Evolutionary conservation across 2,329 filamentous ascomycete species (phyloP), one percentile per base, ranked within the genome.

Genomic region (Tympanopsis confertula): DNA sequence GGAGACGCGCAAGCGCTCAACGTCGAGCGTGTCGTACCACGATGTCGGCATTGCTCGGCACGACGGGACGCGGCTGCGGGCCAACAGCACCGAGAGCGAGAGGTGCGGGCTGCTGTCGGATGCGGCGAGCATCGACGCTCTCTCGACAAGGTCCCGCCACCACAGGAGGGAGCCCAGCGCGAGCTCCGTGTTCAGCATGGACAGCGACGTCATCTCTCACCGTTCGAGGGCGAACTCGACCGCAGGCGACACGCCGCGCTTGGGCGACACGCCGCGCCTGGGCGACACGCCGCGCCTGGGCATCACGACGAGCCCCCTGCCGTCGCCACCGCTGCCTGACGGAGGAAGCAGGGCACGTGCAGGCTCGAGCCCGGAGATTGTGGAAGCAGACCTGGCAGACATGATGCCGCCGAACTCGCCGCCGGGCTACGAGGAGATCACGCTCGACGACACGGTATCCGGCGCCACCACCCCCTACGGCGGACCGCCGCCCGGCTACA

Each of bases 81-180:
- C 61, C 13, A 58, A 58, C 40, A 66, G 63, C 19, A 52, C 55
- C 22, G 63, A 67, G 46, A 85, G 78, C 48, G 82, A 89, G 51
- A 66, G 76, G 20, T 63, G 79, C 32, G 82, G 82, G 1, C 60
- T 89, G 5, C 65, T 89, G 12, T 82, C 80, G 22, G 78, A 81
- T 45, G 77, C 81, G 1, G 83, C 81, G 2, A 78, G 72, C 47
- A 80, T 85, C 33, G 58, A 60, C 18, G 10, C 15, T 43, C 49
- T 28, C 48, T 51, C 3, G 44, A 49, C n/a, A 48, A 50, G 13
- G 45, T 47, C n/a, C 36, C 45, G 43, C 47, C 47, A 44, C 13
- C 63, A 69, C 45, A 56, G 55, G 2, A 62, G 71, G 38, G 62
- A 65, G 22, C 57, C 58, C 17, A 73, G 69, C 49, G 59, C 55